Percentiles rank a stretch among this genome's conserved stretches.
phyloP scores from a whole-genome alignment of 2,329 filamentous ascomycete species.

The Alternaria conjuncta region DNA sequence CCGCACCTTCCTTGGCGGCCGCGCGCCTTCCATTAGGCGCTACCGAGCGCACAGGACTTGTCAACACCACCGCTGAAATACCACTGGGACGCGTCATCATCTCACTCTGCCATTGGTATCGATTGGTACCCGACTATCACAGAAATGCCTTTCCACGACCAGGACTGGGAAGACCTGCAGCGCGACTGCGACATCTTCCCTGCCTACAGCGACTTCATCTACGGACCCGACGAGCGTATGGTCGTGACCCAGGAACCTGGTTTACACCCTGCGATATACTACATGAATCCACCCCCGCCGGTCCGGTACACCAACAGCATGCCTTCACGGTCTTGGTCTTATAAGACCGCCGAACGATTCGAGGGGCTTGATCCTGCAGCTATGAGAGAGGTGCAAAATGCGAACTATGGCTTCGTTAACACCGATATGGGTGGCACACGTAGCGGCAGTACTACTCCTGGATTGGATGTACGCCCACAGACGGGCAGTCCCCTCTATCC shows the following conservation, averaged over 20 bases:
- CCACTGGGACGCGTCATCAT: neutral
- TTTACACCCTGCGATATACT: conserved; percentile 21
- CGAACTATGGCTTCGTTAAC: neutral
- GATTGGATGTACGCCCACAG: neutral
- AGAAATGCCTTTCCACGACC: conserved; percentile 24
- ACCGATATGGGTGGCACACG: neutral
- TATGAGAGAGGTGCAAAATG: neutral
- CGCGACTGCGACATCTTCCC: conserved; percentile 29
- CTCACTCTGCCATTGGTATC: neutral
- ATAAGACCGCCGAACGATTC: neutral
- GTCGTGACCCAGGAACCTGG: conserved; percentile 21
- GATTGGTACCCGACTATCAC: neutral
- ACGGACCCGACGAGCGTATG: conserved; percentile 19
- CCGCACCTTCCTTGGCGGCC: neutral
- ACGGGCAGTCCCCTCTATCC: neutral
- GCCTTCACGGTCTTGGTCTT: conserved; percentile 7
- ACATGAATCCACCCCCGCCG: neutral
- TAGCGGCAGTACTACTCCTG: neutral
- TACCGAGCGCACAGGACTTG: neutral
- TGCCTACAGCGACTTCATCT: conserved; percentile 31
- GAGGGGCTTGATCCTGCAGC: neutral
- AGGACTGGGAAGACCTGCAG: conserved; percentile 24
- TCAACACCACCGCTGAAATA: neutral
- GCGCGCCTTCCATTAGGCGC: neutral
- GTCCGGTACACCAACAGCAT: conserved; percentile 12